phyloP scores from a whole-genome alignment of 805 yeast genomes.

The Metschnikowia kunwiensis region DNA sequence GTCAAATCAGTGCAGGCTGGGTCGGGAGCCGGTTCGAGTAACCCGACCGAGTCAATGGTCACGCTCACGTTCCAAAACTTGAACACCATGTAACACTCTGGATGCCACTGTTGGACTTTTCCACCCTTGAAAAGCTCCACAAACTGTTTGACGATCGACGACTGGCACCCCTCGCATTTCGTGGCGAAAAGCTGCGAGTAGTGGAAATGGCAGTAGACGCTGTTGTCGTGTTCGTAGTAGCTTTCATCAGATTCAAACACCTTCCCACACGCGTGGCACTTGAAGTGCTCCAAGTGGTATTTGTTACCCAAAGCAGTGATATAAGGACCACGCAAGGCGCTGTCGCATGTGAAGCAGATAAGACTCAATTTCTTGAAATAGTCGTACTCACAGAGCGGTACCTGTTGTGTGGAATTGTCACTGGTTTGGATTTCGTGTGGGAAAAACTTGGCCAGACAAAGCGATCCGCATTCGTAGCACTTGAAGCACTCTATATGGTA shows the following conservation, averaged over 20 bases:
- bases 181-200: constrained; percentile 83
- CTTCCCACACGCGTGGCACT: constrained; percentile 80
- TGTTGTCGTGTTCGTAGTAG: constrained; percentile 81
- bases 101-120: constrained; percentile 95
- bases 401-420: constrained; percentile 20
- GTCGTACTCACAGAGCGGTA: constrained; percentile 84
- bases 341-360: constrained; percentile 82
- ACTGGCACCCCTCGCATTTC: constrained; percentile 89
- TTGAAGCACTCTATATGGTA: constrained; percentile 87
- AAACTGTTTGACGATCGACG: constrained; percentile 89
- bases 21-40: constrained; percentile 15
- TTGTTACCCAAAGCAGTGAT: constrained; percentile 90
- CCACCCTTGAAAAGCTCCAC: constrained; percentile 92
- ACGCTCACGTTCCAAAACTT: constrained; percentile 93
- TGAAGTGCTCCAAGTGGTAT: constrained; percentile 93
- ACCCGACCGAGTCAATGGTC: constrained; percentile 58
- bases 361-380: constrained; percentile 82
- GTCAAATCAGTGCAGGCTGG: constrained; percentile 1
- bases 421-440: constrained; percentile 52
- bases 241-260: constrained; percentile 90
- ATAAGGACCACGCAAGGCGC: constrained; percentile 86
- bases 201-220: constrained; percentile 87
- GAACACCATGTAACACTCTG: constrained; percentile 97
- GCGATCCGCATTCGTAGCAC: constrained; percentile 79
- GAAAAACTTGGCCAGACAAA: constrained; percentile 84